Conservation (phyloP, 2,329 filamentous ascomycete species). For the Neoscytalidium dimidiatum region DNA sequence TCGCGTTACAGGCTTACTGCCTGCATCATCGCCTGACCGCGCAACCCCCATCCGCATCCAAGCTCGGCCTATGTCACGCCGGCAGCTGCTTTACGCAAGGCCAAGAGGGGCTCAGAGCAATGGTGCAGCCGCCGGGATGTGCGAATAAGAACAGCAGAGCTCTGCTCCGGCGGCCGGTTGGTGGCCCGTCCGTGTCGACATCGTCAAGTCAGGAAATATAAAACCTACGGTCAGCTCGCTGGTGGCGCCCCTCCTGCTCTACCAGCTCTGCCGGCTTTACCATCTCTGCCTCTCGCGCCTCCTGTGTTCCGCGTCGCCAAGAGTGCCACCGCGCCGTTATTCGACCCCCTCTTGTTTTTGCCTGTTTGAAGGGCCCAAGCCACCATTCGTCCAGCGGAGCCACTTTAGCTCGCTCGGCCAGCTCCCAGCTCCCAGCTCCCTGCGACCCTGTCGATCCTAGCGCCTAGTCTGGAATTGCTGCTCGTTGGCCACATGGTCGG, state of each 20-base stretch:
- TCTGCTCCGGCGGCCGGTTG: neutral
- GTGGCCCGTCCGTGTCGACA: neutral
- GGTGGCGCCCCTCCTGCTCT: neutral
- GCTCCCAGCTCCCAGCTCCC: slow-evolving; percentile 2
- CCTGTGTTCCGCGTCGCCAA: slow-evolving; percentile 13
- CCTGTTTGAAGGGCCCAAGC: slow-evolving; percentile 1
- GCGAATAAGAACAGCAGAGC: neutral
- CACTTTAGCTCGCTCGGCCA: slow-evolving; percentile 2
- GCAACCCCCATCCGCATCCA: neutral
- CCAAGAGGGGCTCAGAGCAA: neutral
- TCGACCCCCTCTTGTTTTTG: neutral
- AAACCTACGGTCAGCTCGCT: neutral
- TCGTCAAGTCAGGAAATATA: slow-evolving; percentile 3
- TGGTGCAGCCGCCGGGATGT: neutral
- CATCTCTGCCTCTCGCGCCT: neutral
- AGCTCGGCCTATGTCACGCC: slow-evolving; percentile 14
- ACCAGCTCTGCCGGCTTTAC: neutral
- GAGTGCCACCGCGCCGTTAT: slow-evolving; percentile 16
- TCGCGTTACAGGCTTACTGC: slow-evolving; percentile 12
- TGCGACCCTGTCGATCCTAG: slow-evolving; percentile 20
- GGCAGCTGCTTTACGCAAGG: slow-evolving; percentile 8
- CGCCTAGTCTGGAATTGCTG: slow-evolving; percentile 8
- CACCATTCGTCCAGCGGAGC: slow-evolving; percentile 12
- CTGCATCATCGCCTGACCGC: slow-evolving; percentile 16
- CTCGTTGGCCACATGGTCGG: slow-evolving; percentile 16